Evolutionary conservation across 2,329 filamentous ascomycete species (phyloP), one percentile per base, ranked within the genome.

Genomic region (Herpotrichia juniperi): DNA sequence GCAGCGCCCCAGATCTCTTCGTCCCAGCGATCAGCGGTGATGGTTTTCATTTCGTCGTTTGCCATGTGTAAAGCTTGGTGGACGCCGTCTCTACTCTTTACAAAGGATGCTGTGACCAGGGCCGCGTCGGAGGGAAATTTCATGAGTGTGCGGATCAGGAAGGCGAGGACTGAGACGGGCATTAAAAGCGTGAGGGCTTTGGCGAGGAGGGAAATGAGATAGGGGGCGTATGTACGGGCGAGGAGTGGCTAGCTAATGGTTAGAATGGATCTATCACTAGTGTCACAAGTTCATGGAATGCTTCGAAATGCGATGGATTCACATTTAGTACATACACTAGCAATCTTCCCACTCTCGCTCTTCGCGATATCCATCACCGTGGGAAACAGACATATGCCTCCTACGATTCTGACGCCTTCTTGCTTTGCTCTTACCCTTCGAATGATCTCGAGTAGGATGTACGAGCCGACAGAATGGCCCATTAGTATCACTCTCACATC

Each of bases 21-120:
- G 17, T 78, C 78, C 82, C 84, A 87, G 61, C 78, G 78, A 59
- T 87, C 83, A 1, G 75, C 64, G 4, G 77, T 80, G 51, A 87
- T 86, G 17, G 78, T 75, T 4, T 64, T 64, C 78, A 87, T 83
- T 66, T 87, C 85, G 58, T 84, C 79, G 14, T 76, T 74, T 1
- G 81, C 83, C 77, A 87, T 82, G 63, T 83, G 74, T 70, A 86
- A 69, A n/a, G 83, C 79, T 68, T 86, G 81, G 32, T 73, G 71
- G 1, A 86, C 78, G 7, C 83, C 83, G 3, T 67, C 54, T 10
- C 61, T 65, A 52, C 77, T 82, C 48, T 75, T 75, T 31, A 86
- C 53, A 49, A 86, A 83, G 0, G 71, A 68, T 14, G 78, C 71
- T 0, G 83, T 86, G 0, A 79, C 76, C 6, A 73, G 64, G 0